Percentiles rank a stretch among this genome's conserved stretches.
These are phyloP conservation scores for Phellopilus nigrolimitatus DNA, from an alignment of 1,284 basidiomycete species.

Conservation along the genomic window DNA sequence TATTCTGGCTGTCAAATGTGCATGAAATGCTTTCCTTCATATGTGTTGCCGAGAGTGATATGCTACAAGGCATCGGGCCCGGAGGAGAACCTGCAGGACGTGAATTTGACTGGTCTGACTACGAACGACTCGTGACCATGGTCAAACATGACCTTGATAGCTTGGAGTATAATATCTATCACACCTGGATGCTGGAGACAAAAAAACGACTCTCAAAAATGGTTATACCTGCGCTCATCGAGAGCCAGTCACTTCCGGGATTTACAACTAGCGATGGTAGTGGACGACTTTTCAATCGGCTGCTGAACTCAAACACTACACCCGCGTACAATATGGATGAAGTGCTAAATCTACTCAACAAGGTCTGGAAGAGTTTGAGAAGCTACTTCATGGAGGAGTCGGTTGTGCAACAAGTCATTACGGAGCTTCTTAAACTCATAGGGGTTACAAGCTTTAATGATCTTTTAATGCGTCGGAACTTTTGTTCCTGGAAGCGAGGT, in stretches of 20 bases:
- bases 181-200: slow-evolving; percentile 99
- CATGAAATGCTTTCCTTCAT: slow-evolving; percentile 99
- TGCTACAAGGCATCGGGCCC: slow-evolving; percentile 96
- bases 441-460: slow-evolving; percentile 99
- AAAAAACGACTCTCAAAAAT: slow-evolving; percentile 97
- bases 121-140: slow-evolving; percentile 93
- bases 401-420: slow-evolving; percentile 95
- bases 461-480: slow-evolving; percentile 96
- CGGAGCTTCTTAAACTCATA: slow-evolving; percentile 93
- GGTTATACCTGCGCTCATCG: slow-evolving; percentile 97
- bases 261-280: slow-evolving; percentile 95
- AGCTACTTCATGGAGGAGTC: slow-evolving; percentile 99
- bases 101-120: slow-evolving; percentile 95
- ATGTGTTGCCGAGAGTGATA: slow-evolving; percentile 96
- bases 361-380: slow-evolving; percentile 98
- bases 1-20: slow-evolving; percentile 99
- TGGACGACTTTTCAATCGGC: slow-evolving; percentile 89
- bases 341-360: slow-evolving; percentile 94
- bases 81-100: slow-evolving; percentile 89
- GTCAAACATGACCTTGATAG: slow-evolving; percentile 99
- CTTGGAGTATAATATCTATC: slow-evolving; percentile 99
- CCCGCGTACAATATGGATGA: slow-evolving; percentile 99
- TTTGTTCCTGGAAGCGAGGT: slow-evolving; percentile 99
- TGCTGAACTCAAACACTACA: slow-evolving; percentile 78
- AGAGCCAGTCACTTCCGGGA: slow-evolving; percentile 95